Percentiles rank a stretch among this genome's conserved stretches.
Evolutionary conservation across 306 rosid genomes (phyloP).

Genomic region (Fragaria iinumae): DNA sequence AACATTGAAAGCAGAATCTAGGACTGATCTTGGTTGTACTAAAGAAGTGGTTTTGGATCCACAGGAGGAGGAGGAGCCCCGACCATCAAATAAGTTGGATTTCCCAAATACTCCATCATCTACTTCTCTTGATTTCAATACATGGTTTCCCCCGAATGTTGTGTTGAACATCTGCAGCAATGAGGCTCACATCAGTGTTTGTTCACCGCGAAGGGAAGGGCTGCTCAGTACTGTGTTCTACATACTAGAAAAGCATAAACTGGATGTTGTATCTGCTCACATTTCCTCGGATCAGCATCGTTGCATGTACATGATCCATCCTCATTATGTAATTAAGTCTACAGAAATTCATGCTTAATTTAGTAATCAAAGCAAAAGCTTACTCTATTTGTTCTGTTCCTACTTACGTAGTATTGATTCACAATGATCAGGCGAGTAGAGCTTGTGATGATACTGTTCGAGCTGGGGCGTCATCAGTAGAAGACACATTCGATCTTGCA

Average conservation of each 20-base stretch:
- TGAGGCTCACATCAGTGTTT: slow-evolving; percentile 55
- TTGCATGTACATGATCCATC: slow-evolving; percentile 42
- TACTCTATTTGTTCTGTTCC: neutral
- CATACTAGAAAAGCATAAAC: slow-evolving; percentile 51
- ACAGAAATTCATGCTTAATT: too few species aligned
- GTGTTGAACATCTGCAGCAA: slow-evolving; percentile 45
- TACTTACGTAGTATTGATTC: neutral
- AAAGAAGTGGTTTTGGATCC: slow-evolving; percentile 36
- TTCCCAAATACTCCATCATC: neutral
- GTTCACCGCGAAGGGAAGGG: slow-evolving; percentile 34
- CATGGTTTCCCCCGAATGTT: slow-evolving; percentile 46
- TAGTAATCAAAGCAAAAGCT: neutral
- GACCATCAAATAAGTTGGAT: neutral
- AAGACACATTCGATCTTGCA: slow-evolving; percentile 30
- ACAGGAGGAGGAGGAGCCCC: slow-evolving; percentile 14
- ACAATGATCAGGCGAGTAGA: slow-evolving; percentile 13
- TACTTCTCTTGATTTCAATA: slow-evolving; percentile 28
- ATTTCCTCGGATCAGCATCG: slow-evolving; percentile 29
- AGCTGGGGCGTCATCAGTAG: slow-evolving; percentile 17
- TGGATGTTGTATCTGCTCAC: slow-evolving; percentile 55
- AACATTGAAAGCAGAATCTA: neutral
- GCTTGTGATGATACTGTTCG: slow-evolving; percentile 5
- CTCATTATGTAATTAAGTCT: slow-evolving; percentile 33
- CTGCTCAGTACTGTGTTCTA: slow-evolving; percentile 38
- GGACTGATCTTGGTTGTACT: neutral